A percentile compares a stretch with the other conserved stretches of the same genome.
These are phyloP conservation scores for Geopyxis carbonaria DNA, from an alignment of 495 filamentous ascomycete genomes.

Conservation along the genomic window DNA sequence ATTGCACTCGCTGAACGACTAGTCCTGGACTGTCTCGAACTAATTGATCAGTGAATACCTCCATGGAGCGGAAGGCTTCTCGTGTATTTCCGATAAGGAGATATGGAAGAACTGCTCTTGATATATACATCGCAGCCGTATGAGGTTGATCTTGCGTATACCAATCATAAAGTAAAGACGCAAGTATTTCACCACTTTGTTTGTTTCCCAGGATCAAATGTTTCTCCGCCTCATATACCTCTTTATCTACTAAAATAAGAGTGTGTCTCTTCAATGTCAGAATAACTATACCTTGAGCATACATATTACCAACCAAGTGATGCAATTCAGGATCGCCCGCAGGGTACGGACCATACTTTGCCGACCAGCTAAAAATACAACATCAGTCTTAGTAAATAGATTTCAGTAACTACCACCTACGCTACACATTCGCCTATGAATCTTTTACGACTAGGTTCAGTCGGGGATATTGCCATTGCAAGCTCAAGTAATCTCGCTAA, in stretches of 20 bases:
- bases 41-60: slow-evolving; percentile 61
- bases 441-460: slow-evolving; percentile 79
- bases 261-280: not conserved
- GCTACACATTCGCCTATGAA: slow-evolving; percentile 76
- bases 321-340: slow-evolving; percentile 91
- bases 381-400: slow-evolving; percentile 4
- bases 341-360: slow-evolving; percentile 67
- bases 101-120: slow-evolving; percentile 80
- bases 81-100: slow-evolving; percentile 79
- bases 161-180: slow-evolving; percentile 78
- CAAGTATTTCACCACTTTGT: slow-evolving; percentile 65
- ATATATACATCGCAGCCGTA: slow-evolving; percentile 75
- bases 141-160: slow-evolving; percentile 76
- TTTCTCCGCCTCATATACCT: slow-evolving; percentile 79
- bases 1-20: slow-evolving; percentile 44
- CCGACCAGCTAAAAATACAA: slow-evolving; percentile 51
- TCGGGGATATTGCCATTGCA: slow-evolving; percentile 40
- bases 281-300: slow-evolving; percentile 51
- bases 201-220: slow-evolving; percentile 81
- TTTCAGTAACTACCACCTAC: slow-evolving; percentile 30
- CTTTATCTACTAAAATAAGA: slow-evolving; percentile 42
- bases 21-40: slow-evolving; percentile 25
- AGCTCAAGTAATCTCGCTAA: slow-evolving; percentile 4
- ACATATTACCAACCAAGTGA: slow-evolving; percentile 75
- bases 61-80: slow-evolving; percentile 64